Evolutionary conservation across 345 rosid genomes (phyloP).

Genomic region (Combretum micranthum): DNA sequence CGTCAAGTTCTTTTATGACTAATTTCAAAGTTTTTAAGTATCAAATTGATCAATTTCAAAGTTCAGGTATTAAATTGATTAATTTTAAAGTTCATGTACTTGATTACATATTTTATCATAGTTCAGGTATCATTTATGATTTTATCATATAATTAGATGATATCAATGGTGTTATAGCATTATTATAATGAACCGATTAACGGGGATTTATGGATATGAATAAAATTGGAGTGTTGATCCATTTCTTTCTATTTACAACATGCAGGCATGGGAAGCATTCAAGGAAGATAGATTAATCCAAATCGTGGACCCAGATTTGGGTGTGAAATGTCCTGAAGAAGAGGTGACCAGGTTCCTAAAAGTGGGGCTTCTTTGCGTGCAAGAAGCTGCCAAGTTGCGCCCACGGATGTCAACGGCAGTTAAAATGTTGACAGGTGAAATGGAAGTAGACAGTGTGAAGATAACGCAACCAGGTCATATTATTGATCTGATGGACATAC

Average conservation of each 20-base stretch:
- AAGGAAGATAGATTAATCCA: constrained; percentile 13
- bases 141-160: neutral
- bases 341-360: constrained; percentile 36
- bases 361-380: constrained; percentile 52
- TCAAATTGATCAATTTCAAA: no score
- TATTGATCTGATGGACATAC: constrained; percentile 38
- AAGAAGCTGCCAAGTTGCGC: constrained; percentile 39
- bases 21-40: no score
- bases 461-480: constrained; percentile 43
- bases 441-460: constrained; percentile 10
- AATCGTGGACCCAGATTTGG: constrained; percentile 36
- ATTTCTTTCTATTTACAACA: no score
- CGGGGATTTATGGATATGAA: no score
- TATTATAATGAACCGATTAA: neutral
- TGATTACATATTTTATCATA: no score
- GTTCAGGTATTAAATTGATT: no score
- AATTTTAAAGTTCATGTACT: no score
- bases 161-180: neutral
- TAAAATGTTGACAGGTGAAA: constrained; percentile 29
- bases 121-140: no score
- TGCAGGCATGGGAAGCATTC: constrained; percentile 53
- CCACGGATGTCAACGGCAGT: constrained; percentile 39
- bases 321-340: constrained; percentile 27
- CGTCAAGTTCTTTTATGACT: no score
- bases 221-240: no score